A percentile compares a stretch with the other conserved stretches of the same genome.
Evolutionary conservation across 164 flowering plant species (phyloP).

Genomic region (Annona cherimola): DNA sequence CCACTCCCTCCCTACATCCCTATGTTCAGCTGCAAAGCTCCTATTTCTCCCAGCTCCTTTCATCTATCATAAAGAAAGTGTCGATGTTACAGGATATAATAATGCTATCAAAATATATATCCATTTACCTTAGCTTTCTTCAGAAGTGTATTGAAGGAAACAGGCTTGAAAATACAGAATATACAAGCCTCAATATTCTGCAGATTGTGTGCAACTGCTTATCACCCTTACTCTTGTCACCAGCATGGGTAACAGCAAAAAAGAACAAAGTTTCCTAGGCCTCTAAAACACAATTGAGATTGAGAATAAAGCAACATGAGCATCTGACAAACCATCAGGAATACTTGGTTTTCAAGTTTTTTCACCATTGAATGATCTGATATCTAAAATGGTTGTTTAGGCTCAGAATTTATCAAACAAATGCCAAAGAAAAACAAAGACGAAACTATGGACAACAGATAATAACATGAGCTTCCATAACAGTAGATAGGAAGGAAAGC

Average conservation of each 20-base stretch:
- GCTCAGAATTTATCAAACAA: background rate
- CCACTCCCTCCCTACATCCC: slow-evolving; percentile 84
- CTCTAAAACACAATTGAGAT: background rate
- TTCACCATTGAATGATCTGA: background rate
- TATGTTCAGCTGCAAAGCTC: slow-evolving; percentile 93
- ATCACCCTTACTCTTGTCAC: background rate
- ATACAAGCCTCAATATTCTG: slow-evolving; percentile 3
- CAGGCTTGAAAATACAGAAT: slow-evolving; percentile 18
- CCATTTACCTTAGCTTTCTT: slow-evolving; percentile 53
- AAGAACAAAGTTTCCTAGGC: background rate
- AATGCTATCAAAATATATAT: slow-evolving; percentile 42
- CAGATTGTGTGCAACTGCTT: background rate
- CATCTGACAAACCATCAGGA: background rate
- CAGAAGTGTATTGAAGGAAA: slow-evolving; percentile 28
- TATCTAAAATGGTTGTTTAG: background rate
- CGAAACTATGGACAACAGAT: background rate
- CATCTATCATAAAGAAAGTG: slow-evolving; percentile 97
- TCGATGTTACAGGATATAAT: slow-evolving; percentile 58
- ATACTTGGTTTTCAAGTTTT: background rate
- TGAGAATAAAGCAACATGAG: background rate
- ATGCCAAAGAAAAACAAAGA: background rate
- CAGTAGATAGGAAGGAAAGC: background rate
- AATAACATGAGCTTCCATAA: background rate
- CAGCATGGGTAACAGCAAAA: background rate
- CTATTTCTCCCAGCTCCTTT: slow-evolving; percentile 88